Percentiles rank a stretch among this genome's conserved stretches.
phyloP scores from a whole-genome alignment of 2,329 filamentous ascomycete genomes.

The Diaporthe nobilis region DNA sequence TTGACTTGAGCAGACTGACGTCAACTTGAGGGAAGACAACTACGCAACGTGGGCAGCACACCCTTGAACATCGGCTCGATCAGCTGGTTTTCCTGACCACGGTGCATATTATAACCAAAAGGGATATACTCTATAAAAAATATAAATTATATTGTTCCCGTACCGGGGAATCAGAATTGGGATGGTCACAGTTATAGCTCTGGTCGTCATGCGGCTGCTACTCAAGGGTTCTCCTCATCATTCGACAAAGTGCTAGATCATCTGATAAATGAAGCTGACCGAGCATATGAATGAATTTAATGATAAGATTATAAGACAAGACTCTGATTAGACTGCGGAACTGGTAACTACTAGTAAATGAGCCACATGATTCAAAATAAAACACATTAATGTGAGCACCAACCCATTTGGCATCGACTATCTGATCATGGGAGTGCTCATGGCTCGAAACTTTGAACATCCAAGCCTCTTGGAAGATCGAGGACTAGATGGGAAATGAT shows the following conservation, averaged over 20 bases:
- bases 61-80: not conserved
- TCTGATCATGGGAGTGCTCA: not conserved
- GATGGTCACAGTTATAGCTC: not conserved
- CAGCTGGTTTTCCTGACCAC: no score
- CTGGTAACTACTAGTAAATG: not conserved
- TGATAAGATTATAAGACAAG: not conserved
- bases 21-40: not conserved
- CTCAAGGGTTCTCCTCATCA: not conserved
- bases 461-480: not conserved
- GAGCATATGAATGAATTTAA: not conserved
- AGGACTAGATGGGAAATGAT: not conserved
- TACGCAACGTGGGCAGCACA: not conserved
- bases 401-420: not conserved
- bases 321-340: not conserved
- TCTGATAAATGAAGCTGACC: not conserved
- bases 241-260: not conserved
- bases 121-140: no score
- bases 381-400: not conserved
- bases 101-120: no score
- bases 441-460: not conserved
- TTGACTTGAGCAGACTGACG: not conserved
- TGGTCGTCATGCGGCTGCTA: not conserved
- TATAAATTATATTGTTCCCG: not conserved
- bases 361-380: not conserved
- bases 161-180: fast-evolving